Conservation (phyloP, 2,329 filamentous ascomycete species). For the Penicillium polonicum region DNA sequence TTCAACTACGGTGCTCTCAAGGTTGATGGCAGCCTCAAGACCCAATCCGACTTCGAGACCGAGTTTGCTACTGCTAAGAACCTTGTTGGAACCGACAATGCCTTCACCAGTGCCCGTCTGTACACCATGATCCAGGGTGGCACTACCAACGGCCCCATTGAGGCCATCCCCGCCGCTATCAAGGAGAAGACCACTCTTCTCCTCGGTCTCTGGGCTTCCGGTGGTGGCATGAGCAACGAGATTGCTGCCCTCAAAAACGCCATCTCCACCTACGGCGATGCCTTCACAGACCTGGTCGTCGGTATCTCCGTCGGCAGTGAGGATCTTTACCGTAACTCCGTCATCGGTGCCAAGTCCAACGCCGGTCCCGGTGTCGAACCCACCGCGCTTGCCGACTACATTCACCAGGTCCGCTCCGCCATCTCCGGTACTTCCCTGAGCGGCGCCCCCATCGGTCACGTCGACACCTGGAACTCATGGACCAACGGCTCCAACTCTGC, state of each 20-base stretch:
- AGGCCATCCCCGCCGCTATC: slow-evolving; percentile 79
- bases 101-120: slow-evolving; percentile 50
- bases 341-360: slow-evolving; percentile 63
- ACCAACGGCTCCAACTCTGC: slow-evolving; percentile 69
- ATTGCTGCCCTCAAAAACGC: slow-evolving; percentile 68
- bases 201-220: slow-evolving; percentile 81
- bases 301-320: slow-evolving; percentile 86
- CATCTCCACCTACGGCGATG: slow-evolving; percentile 65
- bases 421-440: slow-evolving; percentile 60
- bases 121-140: slow-evolving; percentile 64
- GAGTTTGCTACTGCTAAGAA: slow-evolving; percentile 49
- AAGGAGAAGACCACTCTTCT: slow-evolving; percentile 74
- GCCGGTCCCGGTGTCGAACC: slow-evolving; percentile 65
- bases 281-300: slow-evolving; percentile 59
- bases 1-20: slow-evolving; percentile 51
- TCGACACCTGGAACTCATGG: slow-evolving; percentile 85
- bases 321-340: slow-evolving; percentile 78
- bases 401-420: slow-evolving; percentile 63
- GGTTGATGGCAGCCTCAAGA: slow-evolving; percentile 41
- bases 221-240: slow-evolving; percentile 70
- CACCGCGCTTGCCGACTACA: slow-evolving; percentile 64
- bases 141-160: slow-evolving; percentile 63
- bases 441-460: slow-evolving; percentile 68
- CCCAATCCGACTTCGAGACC: slow-evolving; percentile 45
- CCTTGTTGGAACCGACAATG: slow-evolving; percentile 37